phyloP scores from a whole-genome alignment of 805 yeast genomes.

The Suhomyces xylopsoci region DNA sequence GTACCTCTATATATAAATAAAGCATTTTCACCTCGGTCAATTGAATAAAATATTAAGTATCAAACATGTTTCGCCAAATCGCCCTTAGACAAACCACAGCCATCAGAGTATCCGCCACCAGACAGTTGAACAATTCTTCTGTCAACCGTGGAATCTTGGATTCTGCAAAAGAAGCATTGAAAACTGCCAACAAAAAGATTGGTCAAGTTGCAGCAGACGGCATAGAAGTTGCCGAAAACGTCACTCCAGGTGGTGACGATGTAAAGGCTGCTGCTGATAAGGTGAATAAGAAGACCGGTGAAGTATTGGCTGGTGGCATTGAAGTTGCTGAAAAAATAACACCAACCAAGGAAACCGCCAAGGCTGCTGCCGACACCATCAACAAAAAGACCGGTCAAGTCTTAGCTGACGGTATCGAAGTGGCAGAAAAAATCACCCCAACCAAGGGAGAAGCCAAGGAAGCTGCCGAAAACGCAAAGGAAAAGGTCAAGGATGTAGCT shows the following conservation, averaged over 20 bases:
- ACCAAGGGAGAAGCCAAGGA: conserved; percentile 1
- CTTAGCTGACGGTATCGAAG: conserved; percentile 37
- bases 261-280: conserved; percentile 22
- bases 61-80: conserved; percentile 10
- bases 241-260: conserved; percentile 18
- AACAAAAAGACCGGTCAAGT: conserved; percentile 35
- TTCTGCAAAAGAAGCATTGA: conserved; percentile 33
- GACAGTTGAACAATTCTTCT: not conserved
- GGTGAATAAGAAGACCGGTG: conserved; percentile 30
- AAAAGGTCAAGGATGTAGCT: conserved; percentile 1
- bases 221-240: conserved; percentile 33
- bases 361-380: conserved; percentile 7
- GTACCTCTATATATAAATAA: not conserved
- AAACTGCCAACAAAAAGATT: conserved; percentile 34
- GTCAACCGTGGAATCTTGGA: conserved; percentile 20
- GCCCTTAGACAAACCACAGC: conserved; percentile 5
- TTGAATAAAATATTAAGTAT: not conserved
- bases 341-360: conserved; percentile 2
- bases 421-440: conserved; percentile 20
- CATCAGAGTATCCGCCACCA: conserved; percentile 4
- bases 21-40: not conserved
- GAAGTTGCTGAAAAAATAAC: conserved; percentile 4
- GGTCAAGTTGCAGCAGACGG: conserved; percentile 42
- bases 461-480: not conserved
- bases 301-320: conserved; percentile 31